Percentiles rank a stretch among this genome's conserved stretches.
Conservation (phyloP, 176 grass and related monocot species). For the Aegilops umbellulata region DNA sequence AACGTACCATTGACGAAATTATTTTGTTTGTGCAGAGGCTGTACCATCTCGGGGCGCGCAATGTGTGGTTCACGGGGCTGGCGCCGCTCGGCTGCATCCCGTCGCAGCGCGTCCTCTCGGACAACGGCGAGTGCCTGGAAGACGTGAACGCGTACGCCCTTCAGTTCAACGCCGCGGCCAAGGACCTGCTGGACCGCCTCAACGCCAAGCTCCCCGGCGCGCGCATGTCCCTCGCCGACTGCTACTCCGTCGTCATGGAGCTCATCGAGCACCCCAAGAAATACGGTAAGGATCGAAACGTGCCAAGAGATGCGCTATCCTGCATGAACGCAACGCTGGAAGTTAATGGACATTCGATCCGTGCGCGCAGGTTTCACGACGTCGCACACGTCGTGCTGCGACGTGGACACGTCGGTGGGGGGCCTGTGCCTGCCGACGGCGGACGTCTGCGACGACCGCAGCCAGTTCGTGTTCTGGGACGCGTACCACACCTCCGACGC, state of each 20-base stretch:
- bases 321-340: neutral
- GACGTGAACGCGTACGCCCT: conserved; percentile 67
- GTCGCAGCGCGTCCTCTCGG: conserved; percentile 71
- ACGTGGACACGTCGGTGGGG: conserved; percentile 75
- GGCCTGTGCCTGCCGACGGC: conserved; percentile 92
- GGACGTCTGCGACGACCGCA: conserved; percentile 62
- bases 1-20: neutral
- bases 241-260: conserved; percentile 76
- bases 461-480: conserved; percentile 91
- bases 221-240: conserved; percentile 54
- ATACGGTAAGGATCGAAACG: conserved; percentile 44
- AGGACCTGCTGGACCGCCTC: conserved; percentile 42
- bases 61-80: conserved; percentile 67
- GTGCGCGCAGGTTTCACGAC: conserved; percentile 58
- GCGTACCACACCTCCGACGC: conserved; percentile 95
- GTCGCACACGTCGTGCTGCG: conserved; percentile 92
- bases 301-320: no score
- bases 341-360: no score
- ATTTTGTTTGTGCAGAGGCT: conserved; percentile 37
- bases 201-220: conserved; percentile 70
- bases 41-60: conserved; percentile 76
- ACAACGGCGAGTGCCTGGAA: conserved; percentile 61
- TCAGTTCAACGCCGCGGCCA: conserved; percentile 66
- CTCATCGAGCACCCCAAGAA: conserved; percentile 80
- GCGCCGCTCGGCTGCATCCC: conserved; percentile 92